Percentiles rank a stretch among this genome's conserved stretches.
Evolutionary conservation across 768 basidiomycete genomes (phyloP).

Genomic region (Lentinula raphanica): DNA sequence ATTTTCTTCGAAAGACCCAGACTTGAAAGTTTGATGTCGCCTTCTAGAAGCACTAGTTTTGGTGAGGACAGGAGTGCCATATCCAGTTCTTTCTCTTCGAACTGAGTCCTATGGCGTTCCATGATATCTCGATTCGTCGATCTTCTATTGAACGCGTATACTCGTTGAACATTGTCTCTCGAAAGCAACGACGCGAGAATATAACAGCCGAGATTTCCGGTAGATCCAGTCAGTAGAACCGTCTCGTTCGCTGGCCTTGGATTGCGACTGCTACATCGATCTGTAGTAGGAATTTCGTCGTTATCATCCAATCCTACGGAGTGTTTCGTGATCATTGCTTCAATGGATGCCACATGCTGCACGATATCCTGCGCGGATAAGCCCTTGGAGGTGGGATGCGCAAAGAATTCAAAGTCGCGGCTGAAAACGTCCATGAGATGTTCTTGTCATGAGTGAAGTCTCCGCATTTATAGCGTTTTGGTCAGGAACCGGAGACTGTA

Average conservation of each 20-base stretch:
- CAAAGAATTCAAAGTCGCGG: no score
- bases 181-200: background rate
- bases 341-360: no score
- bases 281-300: no score
- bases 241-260: background rate
- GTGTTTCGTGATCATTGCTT: background rate
- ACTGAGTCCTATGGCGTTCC: constrained; percentile 14
- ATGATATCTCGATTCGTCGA: constrained; percentile 5
- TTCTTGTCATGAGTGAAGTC: no score
- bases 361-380: no score
- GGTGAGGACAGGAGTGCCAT: background rate
- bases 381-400: no score
- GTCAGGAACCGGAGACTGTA: no score
- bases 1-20: no score
- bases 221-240: background rate
- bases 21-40: constrained; percentile 1
- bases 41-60: constrained; percentile 17
- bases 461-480: no score
- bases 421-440: no score
- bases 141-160: background rate
- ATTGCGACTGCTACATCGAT: no score
- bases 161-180: background rate
- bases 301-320: background rate
- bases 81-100: constrained; percentile 15
- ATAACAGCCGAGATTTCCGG: background rate